Base-by-base conservation (phyloP, 179 eudicot genomes). In the Pouteria campechiana region DNA sequence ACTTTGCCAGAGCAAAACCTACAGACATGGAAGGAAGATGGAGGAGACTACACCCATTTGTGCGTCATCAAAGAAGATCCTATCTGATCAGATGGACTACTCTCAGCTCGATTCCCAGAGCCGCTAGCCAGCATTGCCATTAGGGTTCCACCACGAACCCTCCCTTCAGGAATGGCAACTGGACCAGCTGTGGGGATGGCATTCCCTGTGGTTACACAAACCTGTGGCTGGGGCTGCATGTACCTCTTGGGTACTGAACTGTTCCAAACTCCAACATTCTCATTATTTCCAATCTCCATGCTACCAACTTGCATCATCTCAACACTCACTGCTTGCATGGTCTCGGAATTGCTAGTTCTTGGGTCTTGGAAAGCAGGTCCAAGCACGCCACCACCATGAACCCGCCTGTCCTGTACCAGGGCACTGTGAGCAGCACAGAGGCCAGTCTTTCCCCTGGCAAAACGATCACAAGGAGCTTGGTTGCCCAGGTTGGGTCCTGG, bases 111-210 rank as follows among this genome's bases (percentile, higher is more conserved):
- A 18, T 34, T 14, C 19, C 25, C 54, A 0, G 65, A 59, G 46
- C 65, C 55, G 23, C 65, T 56, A 0, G 71, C 37, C 32, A 79
- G 68, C 65, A 86, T 42, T 29, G 95, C 73, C 83, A 81, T 48
- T 29, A 90, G 58, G 61, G 80, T 67, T 66, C 93, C 98, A 18
- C 98, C 98, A 57, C 81, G 98, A 31, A 90, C 98, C 54, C 98
- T 69, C 19, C 83, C 75, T 55, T 74, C 78, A 4, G 73, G 64
- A 32, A 9, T 12, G 17, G 33, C 5, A 34, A 52, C 45, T 15
- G 69, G 59, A 30, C 55, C 17, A 9, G 73, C 25, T 13, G 46
- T 52, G 27, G 67, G 24, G 48, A 40, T 57, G 49, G 48, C 64
- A 36, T 54, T 58, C 19, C 56, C 75, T 43, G 36, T 47, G 5